Evolutionary conservation across 78 protist species (phyloP).

Genomic region (Isochrysis galbana): DNA sequence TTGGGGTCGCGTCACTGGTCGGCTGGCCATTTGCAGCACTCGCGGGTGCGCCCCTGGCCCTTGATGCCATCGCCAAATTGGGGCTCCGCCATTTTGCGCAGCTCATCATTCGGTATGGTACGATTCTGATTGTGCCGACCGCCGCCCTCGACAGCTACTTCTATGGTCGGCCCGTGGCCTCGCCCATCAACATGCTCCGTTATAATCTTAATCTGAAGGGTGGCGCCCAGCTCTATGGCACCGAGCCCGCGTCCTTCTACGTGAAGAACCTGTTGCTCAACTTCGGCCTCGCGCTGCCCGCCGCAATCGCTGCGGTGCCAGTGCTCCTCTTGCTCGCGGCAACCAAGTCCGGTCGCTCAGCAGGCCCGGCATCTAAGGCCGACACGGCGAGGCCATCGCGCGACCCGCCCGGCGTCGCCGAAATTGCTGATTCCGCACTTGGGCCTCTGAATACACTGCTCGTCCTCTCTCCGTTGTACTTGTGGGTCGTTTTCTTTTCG

Average conservation of each 20-base stretch:
- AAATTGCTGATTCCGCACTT: neutral
- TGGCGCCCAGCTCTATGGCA: conserved; percentile 70
- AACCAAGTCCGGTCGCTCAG: no score
- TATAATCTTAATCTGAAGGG: conserved; percentile 53
- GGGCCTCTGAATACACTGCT: neutral
- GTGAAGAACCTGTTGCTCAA: conserved; percentile 66
- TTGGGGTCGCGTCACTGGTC: conserved; percentile 56
- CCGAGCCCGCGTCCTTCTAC: conserved; percentile 67
- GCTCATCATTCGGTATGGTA: neutral
- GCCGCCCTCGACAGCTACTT: conserved; percentile 52
- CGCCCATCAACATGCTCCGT: conserved; percentile 63
- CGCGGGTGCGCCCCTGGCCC: conserved; percentile 61
- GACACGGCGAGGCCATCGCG: no score
- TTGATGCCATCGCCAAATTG: neutral
- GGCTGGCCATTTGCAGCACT: conserved; percentile 82
- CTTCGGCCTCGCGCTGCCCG: conserved; percentile 60
- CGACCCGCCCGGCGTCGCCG: neutral
- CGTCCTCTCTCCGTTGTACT: neutral
- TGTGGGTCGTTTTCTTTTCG: conserved; percentile 67
- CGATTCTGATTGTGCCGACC: neutral
- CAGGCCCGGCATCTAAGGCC: no score
- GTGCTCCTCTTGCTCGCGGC: no score
- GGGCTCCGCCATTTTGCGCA: conserved; percentile 19
- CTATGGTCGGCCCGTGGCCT: conserved; percentile 59
- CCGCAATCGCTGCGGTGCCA: conserved; percentile 24